A percentile compares a stretch with the other conserved stretches of the same genome.
Evolutionary conservation across 1,139 yeast genomes (phyloP).

Genomic region (Kodamaea derodonti): DNA sequence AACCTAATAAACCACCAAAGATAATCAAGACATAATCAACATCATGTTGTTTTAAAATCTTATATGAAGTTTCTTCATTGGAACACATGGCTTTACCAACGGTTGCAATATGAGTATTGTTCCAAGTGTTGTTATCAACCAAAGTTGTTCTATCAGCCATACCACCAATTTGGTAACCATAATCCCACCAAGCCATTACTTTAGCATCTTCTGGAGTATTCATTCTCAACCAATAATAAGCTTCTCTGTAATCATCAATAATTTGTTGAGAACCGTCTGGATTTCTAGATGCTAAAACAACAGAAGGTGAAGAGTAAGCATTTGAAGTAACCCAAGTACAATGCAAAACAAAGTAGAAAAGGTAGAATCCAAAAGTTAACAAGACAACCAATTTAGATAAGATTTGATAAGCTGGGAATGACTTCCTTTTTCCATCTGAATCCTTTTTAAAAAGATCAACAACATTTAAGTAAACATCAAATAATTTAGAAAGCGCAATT

Average conservation of each 20-base stretch:
- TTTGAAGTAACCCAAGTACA: constrained; percentile 97
- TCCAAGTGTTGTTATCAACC: constrained; percentile 99
- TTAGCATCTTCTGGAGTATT: constrained; percentile 95
- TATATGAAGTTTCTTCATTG: constrained; percentile 81
- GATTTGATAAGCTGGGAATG: constrained; percentile 33
- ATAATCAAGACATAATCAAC: constrained; percentile 92
- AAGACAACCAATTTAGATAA: constrained; percentile 62
- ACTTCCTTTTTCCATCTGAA: constrained; percentile 10
- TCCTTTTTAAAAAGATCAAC: constrained; percentile 36
- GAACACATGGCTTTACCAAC: constrained; percentile 98
- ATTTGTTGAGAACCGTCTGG: constrained; percentile 83
- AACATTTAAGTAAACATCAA: constrained; percentile 78
- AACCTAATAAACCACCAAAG: constrained; percentile 93
- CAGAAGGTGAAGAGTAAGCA: constrained; percentile 97
- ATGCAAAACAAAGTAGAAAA: constrained; percentile 82
- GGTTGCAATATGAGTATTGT: constrained; percentile 98
- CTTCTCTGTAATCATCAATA: constrained; percentile 98
- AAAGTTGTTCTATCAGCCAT: constrained; percentile 99
- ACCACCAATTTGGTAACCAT: constrained; percentile 99
- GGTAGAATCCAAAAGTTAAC: constrained; percentile 68
- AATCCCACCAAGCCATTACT: constrained; percentile 99
- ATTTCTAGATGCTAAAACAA: constrained; percentile 78
- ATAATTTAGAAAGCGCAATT: constrained; percentile 76
- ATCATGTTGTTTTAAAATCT: constrained; percentile 84
- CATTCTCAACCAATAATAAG: constrained; percentile 98